Evolutionary conservation across 164 flowering plant genomes (phyloP), one percentile per base, ranked within the genome.

Genomic region (Amborella trichopoda): DNA sequence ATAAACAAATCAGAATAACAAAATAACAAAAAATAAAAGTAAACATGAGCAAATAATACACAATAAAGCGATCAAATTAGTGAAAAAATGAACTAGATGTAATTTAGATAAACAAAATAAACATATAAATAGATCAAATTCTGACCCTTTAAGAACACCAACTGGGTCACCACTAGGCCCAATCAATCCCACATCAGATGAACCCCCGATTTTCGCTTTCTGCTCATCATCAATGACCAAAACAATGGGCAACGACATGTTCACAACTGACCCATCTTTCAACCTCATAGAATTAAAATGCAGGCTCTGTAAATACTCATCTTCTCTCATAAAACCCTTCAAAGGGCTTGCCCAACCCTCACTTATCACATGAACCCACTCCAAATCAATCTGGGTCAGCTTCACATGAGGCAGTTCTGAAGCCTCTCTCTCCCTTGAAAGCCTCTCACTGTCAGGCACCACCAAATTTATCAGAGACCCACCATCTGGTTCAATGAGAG

Each of bases 321-420:
- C 54, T 55, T 90, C 98, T 60, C 94, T 76, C 98, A 90, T 90
- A 52, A 90, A 90, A 53, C 98, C 96, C 48, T 50, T 72, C 63
- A 90, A 60, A 1, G 98, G 98, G 60, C 78, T 90, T 5, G 98
- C 94, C 98, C 98, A 90, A 2, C 98, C 98, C 51, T 90, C 91
- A 49, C 94, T 75, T 11, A 90, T 54, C 27, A 86, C 89, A 44
- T 90, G 98, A 2, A 81, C 84, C 98, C 98, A 90, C 41, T 86
- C 87, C 19, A 90, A 22, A 67, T 90, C 98, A 28, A 86, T 68
- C 64, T 58, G 58, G 1, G 80, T 66, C 17, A 90, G 57, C 64
- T 34, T 44, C 47, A 78, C 81, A 44, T 69, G 71, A 0, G 93
- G 84, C 74, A 90, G 28, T 40, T 57, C 21, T 56, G 62, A 77